Evolutionary conservation across 176 grass and related monocot genomes (phyloP).

Genomic region (Paspalum notatum): DNA sequence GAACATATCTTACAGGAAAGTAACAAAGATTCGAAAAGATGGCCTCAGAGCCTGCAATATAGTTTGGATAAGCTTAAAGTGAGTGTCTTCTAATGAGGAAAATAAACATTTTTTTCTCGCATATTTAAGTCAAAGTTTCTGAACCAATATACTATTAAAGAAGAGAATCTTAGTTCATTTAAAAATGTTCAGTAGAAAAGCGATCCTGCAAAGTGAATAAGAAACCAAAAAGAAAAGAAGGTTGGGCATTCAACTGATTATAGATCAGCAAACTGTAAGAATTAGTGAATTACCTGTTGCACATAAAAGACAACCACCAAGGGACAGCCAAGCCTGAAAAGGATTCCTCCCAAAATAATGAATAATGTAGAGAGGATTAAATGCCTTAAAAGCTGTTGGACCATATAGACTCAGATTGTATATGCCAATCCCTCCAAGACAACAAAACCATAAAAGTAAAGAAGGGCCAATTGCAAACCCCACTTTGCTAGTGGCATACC

Average conservation of each 20-base stretch:
- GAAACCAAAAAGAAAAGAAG: conserved; percentile 14
- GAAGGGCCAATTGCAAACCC: conserved; percentile 84
- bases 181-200: conserved; percentile 28
- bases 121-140: conserved; percentile 25
- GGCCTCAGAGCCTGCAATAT: conserved; percentile 86
- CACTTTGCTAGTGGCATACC: conserved; percentile 91
- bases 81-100: conserved; percentile 3
- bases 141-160: conserved; percentile 4
- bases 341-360: conserved; percentile 86
- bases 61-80: conserved; percentile 34
- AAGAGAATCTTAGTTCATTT: background rate
- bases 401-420: conserved; percentile 90
- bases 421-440: conserved; percentile 80
- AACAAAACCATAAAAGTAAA: conserved; percentile 98
- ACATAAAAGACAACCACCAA: conserved; percentile 88
- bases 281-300: conserved; percentile 92
- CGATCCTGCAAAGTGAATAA: conserved; percentile 15
- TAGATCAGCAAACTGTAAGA: background rate
- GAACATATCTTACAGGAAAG: conserved; percentile 93
- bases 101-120: background rate
- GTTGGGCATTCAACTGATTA: conserved; percentile 8
- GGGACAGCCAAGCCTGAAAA: conserved; percentile 80
- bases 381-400: conserved; percentile 66
- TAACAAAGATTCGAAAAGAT: conserved; percentile 98
- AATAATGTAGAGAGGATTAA: conserved; percentile 88